phyloP scores from a whole-genome alignment of 2,329 filamentous ascomycete species.

The Talaromyces sp. region DNA sequence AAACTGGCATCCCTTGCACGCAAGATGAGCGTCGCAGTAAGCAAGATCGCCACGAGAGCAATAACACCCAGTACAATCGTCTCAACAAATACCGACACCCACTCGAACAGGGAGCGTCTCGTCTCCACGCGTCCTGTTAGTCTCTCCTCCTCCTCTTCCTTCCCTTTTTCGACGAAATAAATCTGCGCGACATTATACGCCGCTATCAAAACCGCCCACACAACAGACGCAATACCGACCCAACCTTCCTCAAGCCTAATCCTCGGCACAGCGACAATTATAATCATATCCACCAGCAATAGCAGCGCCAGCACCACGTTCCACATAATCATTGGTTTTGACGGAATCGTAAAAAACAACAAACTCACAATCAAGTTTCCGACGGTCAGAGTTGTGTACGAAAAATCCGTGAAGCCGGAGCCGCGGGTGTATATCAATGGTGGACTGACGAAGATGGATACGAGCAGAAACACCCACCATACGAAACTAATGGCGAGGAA shows the following conservation, averaged over 20 bases:
- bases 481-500: slow-evolving; percentile 72
- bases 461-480: slow-evolving; percentile 92
- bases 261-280: slow-evolving; percentile 71
- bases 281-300: slow-evolving; percentile 69
- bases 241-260: slow-evolving; percentile 82
- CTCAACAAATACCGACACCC: slow-evolving; percentile 73
- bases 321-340: slow-evolving; percentile 71
- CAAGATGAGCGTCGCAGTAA: slow-evolving; percentile 75
- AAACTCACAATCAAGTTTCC: slow-evolving; percentile 72
- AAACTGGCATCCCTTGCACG: slow-evolving; percentile 76
- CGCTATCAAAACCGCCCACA: slow-evolving; percentile 77
- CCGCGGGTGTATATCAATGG: slow-evolving; percentile 81
- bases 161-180: slow-evolving; percentile 83
- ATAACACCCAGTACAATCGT: slow-evolving; percentile 69
- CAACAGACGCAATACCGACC: slow-evolving; percentile 80
- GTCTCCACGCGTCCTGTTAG: slow-evolving; percentile 86
- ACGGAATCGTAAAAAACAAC: slow-evolving; percentile 84
- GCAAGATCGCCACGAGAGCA: slow-evolving; percentile 65
- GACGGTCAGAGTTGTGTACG: slow-evolving; percentile 74
- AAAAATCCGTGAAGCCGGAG: slow-evolving; percentile 87
- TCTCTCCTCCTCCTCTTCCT: slow-evolving; percentile 86
- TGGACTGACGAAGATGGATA: slow-evolving; percentile 85
- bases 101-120: slow-evolving; percentile 75
- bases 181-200: slow-evolving; percentile 77
- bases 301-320: slow-evolving; percentile 65